Base-by-base conservation (phyloP, 495 filamentous ascomycete species). In the Aspergillus bridgeri region DNA sequence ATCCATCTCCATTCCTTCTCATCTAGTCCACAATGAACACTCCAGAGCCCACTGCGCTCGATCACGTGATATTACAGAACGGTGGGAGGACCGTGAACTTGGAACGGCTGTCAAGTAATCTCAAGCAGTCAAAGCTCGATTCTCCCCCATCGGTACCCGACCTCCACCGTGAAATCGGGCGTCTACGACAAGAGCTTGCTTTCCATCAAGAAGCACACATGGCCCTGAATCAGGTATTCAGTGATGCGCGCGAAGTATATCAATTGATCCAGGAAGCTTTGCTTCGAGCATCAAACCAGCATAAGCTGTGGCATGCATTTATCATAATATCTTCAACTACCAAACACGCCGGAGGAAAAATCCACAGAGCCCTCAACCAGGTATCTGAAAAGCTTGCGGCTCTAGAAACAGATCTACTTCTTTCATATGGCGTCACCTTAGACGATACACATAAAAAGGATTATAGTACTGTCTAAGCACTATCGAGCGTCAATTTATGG, bases 131-230 rank as follows among this genome's bases (percentile, higher is more conserved):
- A 27, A 61, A 53, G 43, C 23, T 42, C 42, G 27, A 57, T 9
- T 27, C 44, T 23, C 27, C 54, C n/a, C 54, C 50, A 23, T 22
- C 42, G 22, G 29, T 58, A 2, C 29, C 46, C 23, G 59, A 61
- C 13, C 45, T 61, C 6, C 23, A 61, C 25, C 43, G 38, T 9
- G 51, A 58, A 22, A 45, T 61, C 23, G 27, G 54, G 11, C 59
- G 54, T 43, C 54, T 61, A 21, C 54, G 50, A 17, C 25, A 57
- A 38, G 59, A 61, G 50, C 22, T 58, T 21, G 54, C 59, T 27
- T 50, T 42, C n/a, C 46, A 61, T 46, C 43, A 61, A 25, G 59
- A 61, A 46, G 42, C 38, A 48, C 42, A 54, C 18, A 27, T 49
- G 43, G 42, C 54, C n/a, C 44, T 61, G 5, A 51, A 57, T 19